phyloP scores from a whole-genome alignment of 441 rosid species.

The Adansonia grandidieri region DNA sequence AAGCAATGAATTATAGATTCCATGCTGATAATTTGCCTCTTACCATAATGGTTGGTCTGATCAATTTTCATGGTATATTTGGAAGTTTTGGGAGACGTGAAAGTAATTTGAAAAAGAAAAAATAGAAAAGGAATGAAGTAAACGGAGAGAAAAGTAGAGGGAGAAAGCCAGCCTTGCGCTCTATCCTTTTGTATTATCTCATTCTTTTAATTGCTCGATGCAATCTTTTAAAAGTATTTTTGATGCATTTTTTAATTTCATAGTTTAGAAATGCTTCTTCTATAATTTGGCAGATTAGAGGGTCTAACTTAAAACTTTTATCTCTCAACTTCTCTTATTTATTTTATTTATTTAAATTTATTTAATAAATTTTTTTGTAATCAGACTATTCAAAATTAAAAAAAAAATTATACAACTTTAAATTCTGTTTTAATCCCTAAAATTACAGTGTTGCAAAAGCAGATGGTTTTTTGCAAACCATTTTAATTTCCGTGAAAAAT shows the following conservation, averaged over 20 bases:
- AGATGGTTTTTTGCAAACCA: slow-evolving; percentile 52
- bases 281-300: slow-evolving; percentile 60
- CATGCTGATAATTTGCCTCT: background rate
- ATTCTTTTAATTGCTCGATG: no score
- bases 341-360: background rate
- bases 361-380: background rate
- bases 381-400: slow-evolving; percentile 48
- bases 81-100: background rate
- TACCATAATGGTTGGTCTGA: no score
- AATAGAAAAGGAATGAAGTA: no score
- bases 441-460: slow-evolving; percentile 59
- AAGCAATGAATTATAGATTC: background rate
- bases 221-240: no score
- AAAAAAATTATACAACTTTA: slow-evolving; percentile 54
- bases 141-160: no score
- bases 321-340: background rate
- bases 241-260: slow-evolving; percentile 42
- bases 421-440: slow-evolving; percentile 51
- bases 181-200: no score
- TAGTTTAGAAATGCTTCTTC: slow-evolving; percentile 65
- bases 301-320: slow-evolving; percentile 32
- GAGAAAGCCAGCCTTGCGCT: no score
- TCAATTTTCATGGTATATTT: background rate
- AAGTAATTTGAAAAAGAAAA: no score
- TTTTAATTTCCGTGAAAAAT: slow-evolving; percentile 54